These are phyloP conservation scores for Nematocida displodere DNA, from an alignment of 371 early-diverging fungal genomes.

Conservation along the genomic window DNA sequence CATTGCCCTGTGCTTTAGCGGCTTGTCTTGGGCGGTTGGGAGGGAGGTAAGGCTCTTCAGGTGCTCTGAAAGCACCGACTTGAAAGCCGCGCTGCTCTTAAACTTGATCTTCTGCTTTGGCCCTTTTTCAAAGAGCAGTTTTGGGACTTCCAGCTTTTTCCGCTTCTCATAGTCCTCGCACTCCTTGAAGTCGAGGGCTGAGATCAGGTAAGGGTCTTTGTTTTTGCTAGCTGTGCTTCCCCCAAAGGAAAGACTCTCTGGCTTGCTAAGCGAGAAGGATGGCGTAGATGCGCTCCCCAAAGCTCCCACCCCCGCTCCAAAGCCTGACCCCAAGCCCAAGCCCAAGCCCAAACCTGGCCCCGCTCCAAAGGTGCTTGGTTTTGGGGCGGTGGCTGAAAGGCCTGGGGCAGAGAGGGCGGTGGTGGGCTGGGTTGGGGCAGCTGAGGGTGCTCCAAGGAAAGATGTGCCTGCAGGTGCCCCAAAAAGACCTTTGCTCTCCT, in stretches of 20 bases:
- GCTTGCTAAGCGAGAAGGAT: neutral
- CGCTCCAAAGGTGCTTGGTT: neutral
- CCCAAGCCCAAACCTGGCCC: neutral
- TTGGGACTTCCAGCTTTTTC: slow-evolving; percentile 20
- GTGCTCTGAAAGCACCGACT: neutral
- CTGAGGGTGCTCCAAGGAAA: neutral
- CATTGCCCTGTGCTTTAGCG: neutral
- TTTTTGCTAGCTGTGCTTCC: too few species aligned
- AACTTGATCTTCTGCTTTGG: slow-evolving; percentile 46
- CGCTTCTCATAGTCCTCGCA: slow-evolving; percentile 46
- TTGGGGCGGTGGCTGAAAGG: neutral
- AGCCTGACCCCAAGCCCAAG: neutral
- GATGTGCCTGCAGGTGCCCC: neutral
- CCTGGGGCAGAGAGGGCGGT: too few species aligned
- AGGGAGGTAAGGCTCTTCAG: neutral
- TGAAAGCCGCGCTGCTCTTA: slow-evolving; percentile 15
- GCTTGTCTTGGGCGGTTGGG: neutral
- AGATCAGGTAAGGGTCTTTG: slow-evolving; percentile 43
- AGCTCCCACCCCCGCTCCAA: neutral
- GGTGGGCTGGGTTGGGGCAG: too few species aligned
- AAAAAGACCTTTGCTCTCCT: neutral
- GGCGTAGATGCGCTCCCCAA: neutral
- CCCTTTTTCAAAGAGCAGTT: slow-evolving; percentile 26
- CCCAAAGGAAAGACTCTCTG: too few species aligned
- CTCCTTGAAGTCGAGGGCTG: slow-evolving; percentile 39